Conservation (phyloP, 2,329 filamentous ascomycete species). For the Endoconidiophora laricicola region DNA sequence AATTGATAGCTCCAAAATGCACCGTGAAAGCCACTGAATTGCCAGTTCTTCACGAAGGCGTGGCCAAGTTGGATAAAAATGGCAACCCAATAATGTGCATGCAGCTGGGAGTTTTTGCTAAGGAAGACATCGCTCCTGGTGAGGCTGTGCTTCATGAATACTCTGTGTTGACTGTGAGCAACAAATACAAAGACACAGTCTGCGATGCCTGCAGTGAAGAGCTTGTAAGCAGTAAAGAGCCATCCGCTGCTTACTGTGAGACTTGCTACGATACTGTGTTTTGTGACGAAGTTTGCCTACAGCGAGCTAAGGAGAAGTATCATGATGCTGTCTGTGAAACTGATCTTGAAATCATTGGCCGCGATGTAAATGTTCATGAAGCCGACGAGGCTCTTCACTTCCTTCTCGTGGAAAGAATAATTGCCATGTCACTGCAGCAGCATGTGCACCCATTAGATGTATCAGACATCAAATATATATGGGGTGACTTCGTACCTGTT, state of each 20-base stretch:
- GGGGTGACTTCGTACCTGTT: conserved; percentile 47
- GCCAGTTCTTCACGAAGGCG: conserved; percentile 48
- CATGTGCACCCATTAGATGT: conserved; percentile 46
- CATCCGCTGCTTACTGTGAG: conserved; percentile 31
- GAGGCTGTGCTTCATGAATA: conserved; percentile 67
- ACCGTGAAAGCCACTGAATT: conserved; percentile 61
- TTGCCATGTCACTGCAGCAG: conserved; percentile 48
- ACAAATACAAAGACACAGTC: conserved; percentile 67
- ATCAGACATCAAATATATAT: conserved; percentile 48
- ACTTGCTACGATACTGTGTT: conserved; percentile 52
- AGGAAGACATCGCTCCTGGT: conserved; percentile 58
- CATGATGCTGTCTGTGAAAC: conserved; percentile 50
- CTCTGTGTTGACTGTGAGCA: conserved; percentile 76
- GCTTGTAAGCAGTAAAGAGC: conserved; percentile 24
- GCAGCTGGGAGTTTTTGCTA: conserved; percentile 84
- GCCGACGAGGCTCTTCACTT: conserved; percentile 46
- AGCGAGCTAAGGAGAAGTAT: conserved; percentile 40
- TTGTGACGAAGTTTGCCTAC: conserved; percentile 42
- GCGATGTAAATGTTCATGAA: conserved; percentile 43
- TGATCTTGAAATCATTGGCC: conserved; percentile 48
- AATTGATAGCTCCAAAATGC: conserved; percentile 59
- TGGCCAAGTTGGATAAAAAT: conserved; percentile 28
- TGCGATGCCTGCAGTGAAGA: conserved; percentile 78
- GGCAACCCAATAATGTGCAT: conserved; percentile 42
- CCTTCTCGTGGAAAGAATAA: conserved; percentile 41